Conservation (phyloP, 768 basidiomycete genomes). For the Cytidiella melzeri region DNA sequence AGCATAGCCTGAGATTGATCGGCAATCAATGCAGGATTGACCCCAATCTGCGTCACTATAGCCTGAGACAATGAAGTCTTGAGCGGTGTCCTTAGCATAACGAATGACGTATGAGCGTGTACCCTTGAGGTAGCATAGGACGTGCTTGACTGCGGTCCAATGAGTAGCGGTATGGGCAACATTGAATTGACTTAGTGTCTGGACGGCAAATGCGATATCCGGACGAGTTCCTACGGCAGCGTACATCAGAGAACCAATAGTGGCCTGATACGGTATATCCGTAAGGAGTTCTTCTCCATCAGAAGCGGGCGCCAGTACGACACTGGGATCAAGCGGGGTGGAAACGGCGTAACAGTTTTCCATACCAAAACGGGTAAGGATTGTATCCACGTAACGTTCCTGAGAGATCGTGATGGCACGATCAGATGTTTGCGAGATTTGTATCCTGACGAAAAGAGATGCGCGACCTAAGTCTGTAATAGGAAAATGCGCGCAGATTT, state of each 20-base stretch:
- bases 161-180: conserved; percentile 28
- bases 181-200: conserved; percentile 27
- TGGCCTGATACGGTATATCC: conserved; percentile 18
- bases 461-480: neutral
- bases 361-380: conserved; percentile 24
- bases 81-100: conserved; percentile 22
- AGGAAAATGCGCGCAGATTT: neutral
- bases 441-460: conserved; percentile 24
- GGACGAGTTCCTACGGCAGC: conserved; percentile 28
- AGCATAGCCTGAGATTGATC: conserved; percentile 32
- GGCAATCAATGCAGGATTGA: conserved; percentile 15
- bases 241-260: conserved; percentile 32
- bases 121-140: conserved; percentile 35
- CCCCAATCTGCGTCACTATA: conserved; percentile 23
- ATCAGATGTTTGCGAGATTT: conserved; percentile 22
- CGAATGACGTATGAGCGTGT: conserved; percentile 22
- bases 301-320: neutral
- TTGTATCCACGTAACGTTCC: conserved; percentile 15
- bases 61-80: conserved; percentile 21
- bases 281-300: conserved; percentile 8
- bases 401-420: conserved; percentile 24
- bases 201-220: conserved; percentile 34
- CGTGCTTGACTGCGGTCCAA: conserved; percentile 32
- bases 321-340: neutral
- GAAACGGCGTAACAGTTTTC: conserved; percentile 3